Base-by-base conservation (phyloP, 148 eudicot species). In the Amaranthus hypochondriacus region DNA sequence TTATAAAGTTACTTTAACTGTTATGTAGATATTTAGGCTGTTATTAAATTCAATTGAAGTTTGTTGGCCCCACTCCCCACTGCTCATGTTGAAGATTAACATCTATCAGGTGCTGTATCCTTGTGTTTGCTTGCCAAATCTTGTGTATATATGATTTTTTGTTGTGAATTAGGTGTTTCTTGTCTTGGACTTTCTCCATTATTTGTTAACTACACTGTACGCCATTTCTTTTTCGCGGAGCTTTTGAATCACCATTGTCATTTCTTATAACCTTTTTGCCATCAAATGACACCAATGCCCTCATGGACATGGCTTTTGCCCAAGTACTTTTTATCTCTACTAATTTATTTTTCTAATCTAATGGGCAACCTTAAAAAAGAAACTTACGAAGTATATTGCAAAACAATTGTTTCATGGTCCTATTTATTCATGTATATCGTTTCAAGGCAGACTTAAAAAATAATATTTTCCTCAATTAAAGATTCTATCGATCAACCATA, bases 71-170 rank as follows among this genome's bases (percentile, higher is more conserved):
- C 6, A 42, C 39, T 66, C 66, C 43, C 51, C 6, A 42, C 28
- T 72, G 67, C 21, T 9, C 13, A 9, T 62, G 21, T 21, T 54
- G 63, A 15, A 14, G 39, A 76, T 0, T 52, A 39, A 59, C 51
- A 50, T 61, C 1, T 63, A 43, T 56, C 43, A 68, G 14, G 62
- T 47, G 73, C 59, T 57, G 43, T 48, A 73, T 73, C n/a, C 14
- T 39, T 49, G 12, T 66, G 44, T 9, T 21, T 50, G 52, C 48
- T 49, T 52, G 9, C 48, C 39, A 18, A 11, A 12, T 49, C 13
- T 18, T 21, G 21, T 28, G 65, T 28, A 58, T 28, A 3, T 75
- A 48, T 75, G 44, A 9, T 59, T 73, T 73, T 68, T 21, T 68
- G 43, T 59, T 58, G 15, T 4, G 53, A 47, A 18, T 47, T 28